These are phyloP conservation scores for Backusella morwellensis DNA, from an alignment of 192 early-diverging fungal species.

Conservation along the genomic window DNA sequence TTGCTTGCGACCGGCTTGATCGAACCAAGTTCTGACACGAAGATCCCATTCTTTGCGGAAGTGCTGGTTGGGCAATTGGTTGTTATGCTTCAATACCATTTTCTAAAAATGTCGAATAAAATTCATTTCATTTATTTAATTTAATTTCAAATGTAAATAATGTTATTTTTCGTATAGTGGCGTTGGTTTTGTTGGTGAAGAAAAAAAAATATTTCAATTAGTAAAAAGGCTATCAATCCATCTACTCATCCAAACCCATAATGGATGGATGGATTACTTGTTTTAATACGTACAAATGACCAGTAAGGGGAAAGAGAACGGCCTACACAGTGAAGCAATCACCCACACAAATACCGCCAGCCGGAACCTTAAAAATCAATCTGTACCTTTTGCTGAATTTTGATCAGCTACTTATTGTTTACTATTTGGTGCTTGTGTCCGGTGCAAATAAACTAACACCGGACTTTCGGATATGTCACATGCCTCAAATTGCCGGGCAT, in stretches of 20 bases:
- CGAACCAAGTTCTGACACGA: constrained; percentile 98
- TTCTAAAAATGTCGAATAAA: constrained; percentile 9
- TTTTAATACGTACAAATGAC: constrained; percentile 25
- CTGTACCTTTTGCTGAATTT: not conserved
- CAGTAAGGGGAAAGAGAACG: constrained; percentile 32
- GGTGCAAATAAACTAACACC: not conserved
- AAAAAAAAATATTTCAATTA: not conserved
- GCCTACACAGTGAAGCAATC: not conserved
- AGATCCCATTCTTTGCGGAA: constrained; percentile 99
- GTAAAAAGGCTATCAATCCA: not conserved
- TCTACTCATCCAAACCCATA: not conserved
- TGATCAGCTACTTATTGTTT: not conserved
- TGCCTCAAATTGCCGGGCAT: not conserved
- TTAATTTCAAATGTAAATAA: not conserved
- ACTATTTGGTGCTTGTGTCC: not conserved
- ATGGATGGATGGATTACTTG: constrained; percentile 8
- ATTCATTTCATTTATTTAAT: not conserved
- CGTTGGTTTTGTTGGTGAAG: not conserved
- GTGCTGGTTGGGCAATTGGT: constrained; percentile 91
- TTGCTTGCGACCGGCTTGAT: constrained; percentile 96
- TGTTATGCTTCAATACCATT: constrained; percentile 87
- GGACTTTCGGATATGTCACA: not conserved
- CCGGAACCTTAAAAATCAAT: constrained; percentile 5
- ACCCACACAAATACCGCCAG: constrained; percentile 4
- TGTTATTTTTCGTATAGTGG: not conserved